Conservation (phyloP, 2,329 filamentous ascomycete genomes). For the Basipetospora sp. region DNA sequence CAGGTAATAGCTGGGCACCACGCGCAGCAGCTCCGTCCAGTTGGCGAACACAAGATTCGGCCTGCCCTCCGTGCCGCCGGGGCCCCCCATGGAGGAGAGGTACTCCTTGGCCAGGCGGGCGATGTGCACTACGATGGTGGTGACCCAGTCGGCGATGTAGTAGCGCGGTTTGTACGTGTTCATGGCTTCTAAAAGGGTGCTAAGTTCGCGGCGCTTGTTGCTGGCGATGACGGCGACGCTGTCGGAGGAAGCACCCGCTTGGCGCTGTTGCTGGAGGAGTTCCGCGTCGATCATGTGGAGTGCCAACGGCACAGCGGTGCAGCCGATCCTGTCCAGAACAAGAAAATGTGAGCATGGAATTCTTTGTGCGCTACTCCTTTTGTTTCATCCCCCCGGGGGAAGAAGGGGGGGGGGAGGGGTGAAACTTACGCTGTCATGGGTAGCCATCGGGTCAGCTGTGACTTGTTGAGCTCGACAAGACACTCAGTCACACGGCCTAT, state of each 20-base stretch:
- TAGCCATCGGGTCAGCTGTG: slow-evolving; percentile 29
- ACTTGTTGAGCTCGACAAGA: slow-evolving; percentile 31
- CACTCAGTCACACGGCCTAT: slow-evolving; percentile 29
- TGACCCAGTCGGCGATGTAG: slow-evolving; percentile 30
- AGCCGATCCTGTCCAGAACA: slow-evolving; percentile 15
- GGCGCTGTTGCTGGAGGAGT: slow-evolving; percentile 8
- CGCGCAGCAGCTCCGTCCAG: slow-evolving; percentile 28
- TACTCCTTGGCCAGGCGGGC: slow-evolving; percentile 23
- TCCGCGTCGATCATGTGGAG: slow-evolving; percentile 22
- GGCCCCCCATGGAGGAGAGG: slow-evolving; percentile 15
- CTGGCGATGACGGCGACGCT: background rate
- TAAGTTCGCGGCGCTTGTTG: slow-evolving; percentile 13
- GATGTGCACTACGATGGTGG: slow-evolving; percentile 28
- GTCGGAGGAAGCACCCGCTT: background rate
- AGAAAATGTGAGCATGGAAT: no score
- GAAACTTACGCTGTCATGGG: slow-evolving; percentile 31
- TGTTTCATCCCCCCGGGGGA: no score
- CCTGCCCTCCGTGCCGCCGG: slow-evolving; percentile 7
- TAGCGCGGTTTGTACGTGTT: slow-evolving; percentile 30
- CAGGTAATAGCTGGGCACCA: slow-evolving; percentile 25
- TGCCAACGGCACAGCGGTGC: slow-evolving; percentile 19
- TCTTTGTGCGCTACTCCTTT: no score
- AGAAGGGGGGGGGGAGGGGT: background rate
- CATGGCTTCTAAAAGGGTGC: slow-evolving; percentile 31
- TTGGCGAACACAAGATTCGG: slow-evolving; percentile 23